These are phyloP conservation scores for Alternaria gaisen DNA, from an alignment of 2,329 filamentous ascomycete species.

Conservation along the genomic window DNA sequence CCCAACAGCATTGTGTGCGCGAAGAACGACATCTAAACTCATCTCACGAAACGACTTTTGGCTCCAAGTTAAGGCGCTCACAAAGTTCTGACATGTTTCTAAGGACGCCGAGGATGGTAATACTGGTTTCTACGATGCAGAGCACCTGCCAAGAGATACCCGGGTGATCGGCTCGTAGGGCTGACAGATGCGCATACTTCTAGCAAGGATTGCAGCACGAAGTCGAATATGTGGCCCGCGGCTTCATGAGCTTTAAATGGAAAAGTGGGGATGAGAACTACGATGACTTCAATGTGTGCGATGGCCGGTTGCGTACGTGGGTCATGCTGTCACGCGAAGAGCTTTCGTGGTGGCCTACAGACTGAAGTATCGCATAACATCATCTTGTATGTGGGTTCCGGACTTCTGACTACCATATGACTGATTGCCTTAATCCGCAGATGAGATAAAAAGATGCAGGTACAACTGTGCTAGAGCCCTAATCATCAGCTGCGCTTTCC, in stretches of 20 bases:
- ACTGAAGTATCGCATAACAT: not conserved
- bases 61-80: not conserved
- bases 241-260: not conserved
- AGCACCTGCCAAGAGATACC: not conserved
- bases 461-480: not conserved
- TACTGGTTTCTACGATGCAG: not conserved
- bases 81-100: not conserved
- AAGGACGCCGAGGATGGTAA: not conserved
- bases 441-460: not conserved
- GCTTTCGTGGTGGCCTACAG: not conserved
- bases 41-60: not conserved
- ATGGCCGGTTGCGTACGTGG: not conserved
- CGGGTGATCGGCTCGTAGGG: conserved; percentile 8
- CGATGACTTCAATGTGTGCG: not conserved
- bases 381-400: not conserved
- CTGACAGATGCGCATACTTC: conserved; percentile 3
- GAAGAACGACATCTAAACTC: not conserved
- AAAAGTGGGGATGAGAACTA: not conserved
- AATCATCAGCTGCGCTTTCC: not conserved
- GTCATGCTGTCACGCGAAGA: not conserved
- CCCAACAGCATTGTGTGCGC: not conserved
- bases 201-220: not conserved
- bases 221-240: not conserved
- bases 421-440: not conserved
- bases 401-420: not conserved